Conservation (phyloP, 345 rosid species). For the Brassica cretica region DNA sequence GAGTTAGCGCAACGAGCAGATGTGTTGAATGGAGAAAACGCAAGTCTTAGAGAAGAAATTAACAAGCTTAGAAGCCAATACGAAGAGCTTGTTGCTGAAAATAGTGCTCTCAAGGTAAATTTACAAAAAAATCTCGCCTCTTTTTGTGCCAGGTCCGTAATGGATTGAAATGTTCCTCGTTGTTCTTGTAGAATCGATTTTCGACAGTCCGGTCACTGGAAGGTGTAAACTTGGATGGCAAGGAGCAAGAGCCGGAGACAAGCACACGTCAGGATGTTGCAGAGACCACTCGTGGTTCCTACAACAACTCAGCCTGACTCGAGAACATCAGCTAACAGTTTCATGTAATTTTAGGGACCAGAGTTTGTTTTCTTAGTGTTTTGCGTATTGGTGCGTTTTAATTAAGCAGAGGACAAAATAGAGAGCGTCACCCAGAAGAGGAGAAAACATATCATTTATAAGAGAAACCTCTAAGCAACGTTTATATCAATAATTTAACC, state of each 20-base stretch:
- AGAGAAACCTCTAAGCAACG: too few species aligned
- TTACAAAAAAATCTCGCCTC: background rate
- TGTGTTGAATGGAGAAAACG: constrained; percentile 76
- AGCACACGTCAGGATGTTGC: constrained; percentile 28
- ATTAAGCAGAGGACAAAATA: too few species aligned
- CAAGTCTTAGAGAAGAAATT: constrained; percentile 74
- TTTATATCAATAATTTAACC: too few species aligned
- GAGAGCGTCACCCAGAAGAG: too few species aligned
- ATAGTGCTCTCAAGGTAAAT: constrained; percentile 68
- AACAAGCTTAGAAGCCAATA: constrained; percentile 63
- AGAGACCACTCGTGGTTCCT: constrained; percentile 38
- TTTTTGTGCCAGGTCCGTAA: background rate
- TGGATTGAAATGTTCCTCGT: constrained; percentile 7
- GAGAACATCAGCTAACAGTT: background rate
- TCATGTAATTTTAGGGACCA: constrained; percentile 20
- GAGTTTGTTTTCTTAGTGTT: background rate
- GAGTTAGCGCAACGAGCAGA: constrained; percentile 92
- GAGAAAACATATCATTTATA: too few species aligned
- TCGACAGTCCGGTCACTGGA: constrained; percentile 51
- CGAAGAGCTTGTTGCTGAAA: constrained; percentile 72
- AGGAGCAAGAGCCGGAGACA: constrained; percentile 40
- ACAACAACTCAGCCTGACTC: constrained; percentile 27
- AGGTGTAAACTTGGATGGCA: constrained; percentile 32
- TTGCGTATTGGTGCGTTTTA: too few species aligned
- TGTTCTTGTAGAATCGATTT: constrained; percentile 55